Evolutionary conservation across 306 rosid genomes (phyloP), one percentile per base, ranked within the genome.

Genomic region (Castanea crenata): DNA sequence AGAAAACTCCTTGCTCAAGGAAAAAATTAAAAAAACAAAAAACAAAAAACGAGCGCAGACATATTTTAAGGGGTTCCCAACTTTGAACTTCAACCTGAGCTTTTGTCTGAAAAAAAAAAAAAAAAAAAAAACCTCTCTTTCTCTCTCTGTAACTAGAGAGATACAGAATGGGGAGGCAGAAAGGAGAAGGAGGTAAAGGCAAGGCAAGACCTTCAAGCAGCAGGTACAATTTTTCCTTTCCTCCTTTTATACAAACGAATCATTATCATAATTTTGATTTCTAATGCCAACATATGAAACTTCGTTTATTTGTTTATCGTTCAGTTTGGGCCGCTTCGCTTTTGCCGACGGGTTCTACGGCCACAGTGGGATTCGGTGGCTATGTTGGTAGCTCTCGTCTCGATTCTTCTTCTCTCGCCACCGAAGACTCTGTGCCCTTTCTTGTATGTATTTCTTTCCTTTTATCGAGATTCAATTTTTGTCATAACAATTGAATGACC

Each of bases 141-240:
- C 82, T 56, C 38, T 46, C 61, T 31, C 77, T 77, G 44, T 29
- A 74, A 27, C 83, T 12, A 6, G 23, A 31, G 12, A 1, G 14
- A 12, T 18, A 32, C 32, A 23, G 25, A 35, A 94, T 92, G 99
- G 97, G 97, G 34, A 90, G 77, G 78, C 97, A 89, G 57, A 94
- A 94, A 82, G 99, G 99, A 74, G 99, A 94, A 16, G 94, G 81
- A 58, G 91, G 81, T 12, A 83, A 97, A 83, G 89, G 83, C 90
- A 94, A 94, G 86, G 82, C 95, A 6, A 90, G 95, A 21, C 90
- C 97, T 87, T 94, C 97, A 4, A 94, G 99, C 86, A 94, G 95
- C 92, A 92, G 97, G 98, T 94, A 25, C 18, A 3, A 13, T 25
- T 5, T 55, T 20, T 31, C 6, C 46, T 38, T 12, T 49, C 61